Evolutionary conservation across 306 rosid species (phyloP).

Genomic region (Begonia fuchsioides): DNA sequence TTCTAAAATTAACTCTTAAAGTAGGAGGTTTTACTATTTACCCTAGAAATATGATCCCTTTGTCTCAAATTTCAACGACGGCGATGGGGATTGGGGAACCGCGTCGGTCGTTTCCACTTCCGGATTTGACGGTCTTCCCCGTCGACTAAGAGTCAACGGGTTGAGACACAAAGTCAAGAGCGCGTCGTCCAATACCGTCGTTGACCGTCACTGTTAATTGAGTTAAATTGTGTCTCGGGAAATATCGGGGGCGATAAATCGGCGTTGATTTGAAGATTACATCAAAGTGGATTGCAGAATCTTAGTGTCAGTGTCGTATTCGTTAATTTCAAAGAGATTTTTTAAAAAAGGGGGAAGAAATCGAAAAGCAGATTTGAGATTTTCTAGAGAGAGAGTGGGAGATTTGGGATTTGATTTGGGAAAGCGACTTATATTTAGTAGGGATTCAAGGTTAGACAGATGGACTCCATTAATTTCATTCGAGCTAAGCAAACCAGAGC

Average conservation of each 20-base stretch:
- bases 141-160: neutral
- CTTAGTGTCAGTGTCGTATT: conserved; percentile 1
- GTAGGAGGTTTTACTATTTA: too few relatives aligned
- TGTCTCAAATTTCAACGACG: too few relatives aligned
- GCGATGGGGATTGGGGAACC: neutral
- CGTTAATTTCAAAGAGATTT: neutral
- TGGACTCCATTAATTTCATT: too few relatives aligned
- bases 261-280: conserved; percentile 2
- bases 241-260: neutral
- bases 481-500: too few relatives aligned
- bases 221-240: neutral
- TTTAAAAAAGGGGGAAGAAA: neutral
- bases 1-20: too few relatives aligned
- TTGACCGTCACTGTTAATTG: too few relatives aligned
- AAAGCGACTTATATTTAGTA: conserved; percentile 20
- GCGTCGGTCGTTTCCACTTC: neutral
- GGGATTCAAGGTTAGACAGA: neutral
- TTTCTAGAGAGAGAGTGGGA: conserved; percentile 41
- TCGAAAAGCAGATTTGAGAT: conserved; percentile 15
- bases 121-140: neutral
- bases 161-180: neutral
- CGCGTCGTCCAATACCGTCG: too few relatives aligned
- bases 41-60: too few relatives aligned
- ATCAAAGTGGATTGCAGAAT: neutral
- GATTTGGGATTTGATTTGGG: conserved; percentile 58